Evolutionary conservation across 2,329 filamentous ascomycete species (phyloP), one percentile per base, ranked within the genome.

Genomic region (Metarhizium brunneum): DNA sequence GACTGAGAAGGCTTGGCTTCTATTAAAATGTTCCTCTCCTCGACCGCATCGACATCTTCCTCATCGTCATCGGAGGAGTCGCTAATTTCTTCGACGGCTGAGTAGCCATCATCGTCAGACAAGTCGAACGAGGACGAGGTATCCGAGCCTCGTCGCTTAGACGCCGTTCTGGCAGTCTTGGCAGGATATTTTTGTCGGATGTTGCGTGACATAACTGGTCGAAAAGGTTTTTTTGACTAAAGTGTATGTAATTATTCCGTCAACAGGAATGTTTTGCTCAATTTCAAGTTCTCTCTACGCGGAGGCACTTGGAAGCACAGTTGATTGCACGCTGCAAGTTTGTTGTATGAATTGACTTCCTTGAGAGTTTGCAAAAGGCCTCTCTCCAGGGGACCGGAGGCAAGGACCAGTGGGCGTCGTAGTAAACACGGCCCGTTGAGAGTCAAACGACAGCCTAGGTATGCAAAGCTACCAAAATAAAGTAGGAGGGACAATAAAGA

Each of bases 21-120:
- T 55, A 71, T 70, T 56, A 88, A 76, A 59, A 92, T 89, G 62
- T 86, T 82, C 69, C 84, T 79, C 74, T 91, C 88, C 80, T 94
- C 89, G 75, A 84, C 80, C 77, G 85, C 82, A 65, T 87, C 81
- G 55, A 92, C 83, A 77, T 88, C 83, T 61, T 88, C 83, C 69
- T 92, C 86, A 68, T 92, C 88, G 60, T 90, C 86, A 59, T 92
- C 81, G 54, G 81, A 88, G 11, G 83, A 86, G 63, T 92, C 88
- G 62, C 82, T 88, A 58, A 95, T 86, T 52, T 90, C 83, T 66
- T 92, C 88, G 57, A 95, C 86, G 42, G 79, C 87, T 2, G 84
- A 87, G 69, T 91, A 90, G 55, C 83, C 86, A 52, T 90, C 87
- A 57, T 90, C 87, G 57, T 86, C 83, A 59, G 82, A 86, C 6